These are phyloP conservation scores for Kodamaea kaohsiungensis DNA, from an alignment of 805 yeast species.

Conservation along the genomic window DNA sequence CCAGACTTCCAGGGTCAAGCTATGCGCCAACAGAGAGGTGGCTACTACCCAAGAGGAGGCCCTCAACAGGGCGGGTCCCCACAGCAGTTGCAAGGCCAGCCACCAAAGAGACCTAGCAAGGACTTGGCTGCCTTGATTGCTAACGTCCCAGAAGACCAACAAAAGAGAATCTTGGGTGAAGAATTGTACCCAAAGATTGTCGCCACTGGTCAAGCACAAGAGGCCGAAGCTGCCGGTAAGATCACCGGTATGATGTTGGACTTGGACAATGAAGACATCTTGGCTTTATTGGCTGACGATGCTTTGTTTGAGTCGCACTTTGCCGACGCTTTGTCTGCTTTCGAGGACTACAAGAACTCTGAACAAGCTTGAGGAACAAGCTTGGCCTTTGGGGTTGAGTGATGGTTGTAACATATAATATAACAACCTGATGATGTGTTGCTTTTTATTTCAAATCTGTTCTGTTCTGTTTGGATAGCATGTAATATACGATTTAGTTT, in stretches of 20 bases:
- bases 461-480: constrained; percentile 7
- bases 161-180: constrained; percentile 97
- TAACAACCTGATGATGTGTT: constrained; percentile 2
- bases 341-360: constrained; percentile 81
- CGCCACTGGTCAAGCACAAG: constrained; percentile 82
- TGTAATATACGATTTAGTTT: constrained; percentile 9
- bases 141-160: constrained; percentile 79
- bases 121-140: constrained; percentile 64
- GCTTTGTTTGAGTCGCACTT: constrained; percentile 87
- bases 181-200: constrained; percentile 92
- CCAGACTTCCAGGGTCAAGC: constrained; percentile 48
- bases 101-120: constrained; percentile 35
- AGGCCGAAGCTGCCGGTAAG: constrained; percentile 95
- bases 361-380: constrained; percentile 20
- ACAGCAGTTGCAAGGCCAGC: constrained; percentile 7
- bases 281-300: constrained; percentile 86
- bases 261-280: constrained; percentile 87
- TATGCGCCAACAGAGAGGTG: constrained; percentile 59
- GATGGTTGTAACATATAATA: neutral
- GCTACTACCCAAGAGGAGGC: constrained; percentile 47
- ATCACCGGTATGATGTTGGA: constrained; percentile 98
- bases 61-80: constrained; percentile 38
- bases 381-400: neutral
- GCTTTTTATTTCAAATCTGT: constrained; percentile 3
- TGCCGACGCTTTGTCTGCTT: constrained; percentile 92